Conservation (phyloP, 352 stramenopile species). For the Heterotrichella gracilis region DNA sequence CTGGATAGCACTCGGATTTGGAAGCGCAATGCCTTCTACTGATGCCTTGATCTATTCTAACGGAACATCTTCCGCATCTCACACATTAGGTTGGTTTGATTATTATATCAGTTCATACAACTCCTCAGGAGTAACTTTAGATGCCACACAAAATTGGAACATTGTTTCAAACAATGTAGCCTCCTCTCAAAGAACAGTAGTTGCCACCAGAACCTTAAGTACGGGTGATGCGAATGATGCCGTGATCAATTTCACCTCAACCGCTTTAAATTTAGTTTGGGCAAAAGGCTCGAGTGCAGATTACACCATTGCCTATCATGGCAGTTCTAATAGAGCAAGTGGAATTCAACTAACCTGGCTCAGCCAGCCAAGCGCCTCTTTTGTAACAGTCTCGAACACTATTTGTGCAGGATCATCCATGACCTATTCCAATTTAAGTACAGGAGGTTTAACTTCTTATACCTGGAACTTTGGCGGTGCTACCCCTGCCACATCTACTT, state of each 20-base stretch:
- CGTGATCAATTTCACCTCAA: neutral
- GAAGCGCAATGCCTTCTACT: neutral
- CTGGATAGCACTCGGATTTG: neutral
- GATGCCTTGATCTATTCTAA: neutral
- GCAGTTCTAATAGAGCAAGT: neutral
- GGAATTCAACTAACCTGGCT: neutral
- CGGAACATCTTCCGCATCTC: neutral
- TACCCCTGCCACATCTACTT: neutral
- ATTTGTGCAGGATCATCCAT: neutral
- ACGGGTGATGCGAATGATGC: neutral
- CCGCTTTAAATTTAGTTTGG: neutral
- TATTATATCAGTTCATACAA: neutral
- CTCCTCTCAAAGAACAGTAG: neutral
- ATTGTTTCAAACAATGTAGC: neutral
- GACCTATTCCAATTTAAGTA: neutral
- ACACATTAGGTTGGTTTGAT: neutral
- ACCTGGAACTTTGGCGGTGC: neutral
- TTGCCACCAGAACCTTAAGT: neutral
- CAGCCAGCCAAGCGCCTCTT: neutral
- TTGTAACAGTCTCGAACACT: neutral
- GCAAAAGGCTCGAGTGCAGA: neutral
- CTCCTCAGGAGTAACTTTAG: neutral
- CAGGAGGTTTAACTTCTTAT: neutral
- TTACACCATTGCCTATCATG: neutral
- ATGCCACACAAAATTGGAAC: neutral